Evolutionary conservation across 2,329 filamentous ascomycete species (phyloP), one percentile per base, ranked within the genome.

Genomic region (Aspergillus novoparasiticus): DNA sequence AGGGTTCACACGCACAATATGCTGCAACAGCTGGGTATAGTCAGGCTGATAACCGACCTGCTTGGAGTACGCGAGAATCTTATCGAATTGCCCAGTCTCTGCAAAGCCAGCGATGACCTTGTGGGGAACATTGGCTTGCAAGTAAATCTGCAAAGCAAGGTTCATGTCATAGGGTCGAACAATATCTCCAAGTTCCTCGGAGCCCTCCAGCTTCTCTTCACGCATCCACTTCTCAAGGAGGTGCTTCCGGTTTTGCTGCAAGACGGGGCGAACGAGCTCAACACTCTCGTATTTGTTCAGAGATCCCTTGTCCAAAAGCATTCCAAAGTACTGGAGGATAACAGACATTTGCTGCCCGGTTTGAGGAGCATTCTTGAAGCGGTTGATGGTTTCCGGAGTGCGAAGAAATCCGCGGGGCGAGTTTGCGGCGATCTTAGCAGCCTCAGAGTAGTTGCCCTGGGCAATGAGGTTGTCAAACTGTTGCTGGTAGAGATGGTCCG

Each of bases 151-250:
- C 62, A 99, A 84, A 32, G 96, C 95, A 75, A 98, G 86, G 76
- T 90, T 90, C 73, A 96, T 84, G 75, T 99, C 95, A 72, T 97
- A 93, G 23, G 91, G 86, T 55, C 95, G 91, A 57, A 98, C 91
- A 72, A 97, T 88, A 77, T 99, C 96, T 82, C 95, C 95, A 57
- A 99, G 87, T 79, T 97, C 92, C 82, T 99, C 95, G 0, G 95
- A 98, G 81, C 91, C 94, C 77, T 96, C 92, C 50, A 99, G 86
- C 84, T 99, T 99, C 80, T 93, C 91, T 81, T 98, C 95, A 75
- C 90, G 90, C 78, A 98, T 87, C 96, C 96, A 99, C 81, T 99
- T 99, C 81, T 98, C 95, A 32, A 99, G 86, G 30, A 99, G 83
- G 75, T 98, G 93, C 82, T 97, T 98, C 68, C 95, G 89, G 78